Evolutionary conservation across 2,329 filamentous ascomycete genomes (phyloP), one percentile per base, ranked within the genome.

Genomic region (Calonectria leucothoes): DNA sequence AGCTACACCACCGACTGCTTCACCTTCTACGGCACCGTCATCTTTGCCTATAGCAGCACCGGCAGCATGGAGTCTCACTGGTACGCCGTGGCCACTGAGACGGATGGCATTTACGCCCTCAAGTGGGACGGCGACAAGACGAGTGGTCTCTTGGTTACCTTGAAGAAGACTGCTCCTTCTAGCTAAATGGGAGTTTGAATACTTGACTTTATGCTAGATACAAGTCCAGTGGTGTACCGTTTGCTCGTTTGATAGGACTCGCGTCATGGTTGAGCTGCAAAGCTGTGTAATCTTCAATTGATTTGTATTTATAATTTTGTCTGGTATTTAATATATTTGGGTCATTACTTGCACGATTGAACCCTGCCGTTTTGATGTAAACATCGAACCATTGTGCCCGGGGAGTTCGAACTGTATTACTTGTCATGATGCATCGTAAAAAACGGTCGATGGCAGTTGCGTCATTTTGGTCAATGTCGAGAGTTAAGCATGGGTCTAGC

Each of bases 161-260:
- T 73, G 8, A 73, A 70, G 68, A 71, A 52, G 35, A 73, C 68
- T 37, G 68, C 71, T 14, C 71, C 71, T 51, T 71, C 71, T 35
- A 29, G 23, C 55, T 61, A 61, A 39, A 12, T 45, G 7, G 1
- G 20, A n/a, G n/a, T 45, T 45, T 45, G 42, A 45, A 23, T 45
- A 5, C 20, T 45, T 4, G 5, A 45, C 3, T 17, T 17, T 45
- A 23, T 20, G 42, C 20, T 45, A 45, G 42, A 23, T 45, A 45
- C 42, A 23, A n/a, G 42, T 45, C 20, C 23, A n/a, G 42, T n/a
- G n/a, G 42, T 11, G n/a, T 45, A 23, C 10, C 42, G 42, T 45
- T 45, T 45, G 1, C 20, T 45, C 42, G n/a, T n/a, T 45, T 20
- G n/a, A n/a, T 23, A n/a, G 39, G 42, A 23, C n/a, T 45, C n/a